Base-by-base conservation (phyloP, 2,329 filamentous ascomycete species). In the Zasmidium citrigriseum region DNA sequence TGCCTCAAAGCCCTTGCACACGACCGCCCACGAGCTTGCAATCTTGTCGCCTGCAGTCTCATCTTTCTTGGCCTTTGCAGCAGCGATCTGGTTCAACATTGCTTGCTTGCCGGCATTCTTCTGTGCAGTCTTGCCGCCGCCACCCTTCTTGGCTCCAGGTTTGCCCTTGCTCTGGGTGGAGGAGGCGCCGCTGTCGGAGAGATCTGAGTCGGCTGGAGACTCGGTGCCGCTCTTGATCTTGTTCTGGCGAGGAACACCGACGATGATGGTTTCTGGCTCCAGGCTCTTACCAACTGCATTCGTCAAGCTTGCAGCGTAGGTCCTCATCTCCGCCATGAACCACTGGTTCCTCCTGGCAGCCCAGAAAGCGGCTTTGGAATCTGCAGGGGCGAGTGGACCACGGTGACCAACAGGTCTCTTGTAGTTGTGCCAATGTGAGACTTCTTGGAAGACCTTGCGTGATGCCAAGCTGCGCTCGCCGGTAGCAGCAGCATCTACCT, bases 271-370 rank as follows among this genome's bases (percentile, higher is more conserved):
- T 68, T 90, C 86, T 0, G 86, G 86, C 22, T 88, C 79, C 4
- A 90, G 78, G 2, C 76, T 77, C 62, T 86, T 89, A 2, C 87
- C 87, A 1, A 80, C 77, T 0, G 84, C 78, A 57, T 86, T 87
- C 0, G 86, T 89, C 48, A 91, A 77, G 71, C 87, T 90, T 12
- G 86, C 86, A 1, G 89, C 86, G 69, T 91, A 92, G 1, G 80
- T 78, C 24, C 81, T 80, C 73, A 89, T 89, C 58, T 89, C 86
- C 1, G 82, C 81, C 83, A 89, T 88, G 67, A 85, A 86, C 52
- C 77, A 79, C 65, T 91, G 88, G 46, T 88, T 86, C 54, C 76
- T 76, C 61, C 76, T 80, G 53, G 71, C 73, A 5, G 78, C 75
- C 59, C 69, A 76, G 54, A 70, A 73, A 51, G 71, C 74, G 64